These are phyloP conservation scores for Jacaranda mimosifolia DNA, from an alignment of 257 asterid genomes.

Conservation along the genomic window DNA sequence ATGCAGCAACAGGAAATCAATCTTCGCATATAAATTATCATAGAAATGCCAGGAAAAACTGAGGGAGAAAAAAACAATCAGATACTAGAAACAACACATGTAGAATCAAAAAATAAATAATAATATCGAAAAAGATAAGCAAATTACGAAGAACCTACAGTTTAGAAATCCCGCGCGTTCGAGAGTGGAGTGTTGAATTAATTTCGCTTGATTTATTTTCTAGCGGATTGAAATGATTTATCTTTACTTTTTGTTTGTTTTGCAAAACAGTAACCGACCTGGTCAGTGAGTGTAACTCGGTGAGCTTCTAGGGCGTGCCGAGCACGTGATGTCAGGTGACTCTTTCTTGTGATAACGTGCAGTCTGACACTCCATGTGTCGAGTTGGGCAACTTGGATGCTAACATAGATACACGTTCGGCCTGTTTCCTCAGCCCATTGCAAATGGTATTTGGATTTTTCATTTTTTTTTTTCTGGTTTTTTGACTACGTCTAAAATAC, in stretches of 20 bases:
- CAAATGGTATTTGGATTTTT: too few species aligned
- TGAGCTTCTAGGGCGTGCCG: slow-evolving; percentile 12
- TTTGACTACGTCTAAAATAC: too few species aligned
- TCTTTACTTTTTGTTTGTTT: background rate
- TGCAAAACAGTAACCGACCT: background rate
- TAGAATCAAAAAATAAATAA: background rate
- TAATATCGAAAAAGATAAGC: background rate
- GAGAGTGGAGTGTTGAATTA: slow-evolving; percentile 23
- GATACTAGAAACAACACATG: background rate
- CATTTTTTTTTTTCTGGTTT: too few species aligned
- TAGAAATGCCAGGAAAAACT: background rate
- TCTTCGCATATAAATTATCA: background rate
- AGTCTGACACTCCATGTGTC: background rate
- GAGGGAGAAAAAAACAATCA: too few species aligned
- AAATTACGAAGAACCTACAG: slow-evolving; percentile 18
- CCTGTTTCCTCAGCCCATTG: background rate
- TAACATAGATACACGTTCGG: background rate
- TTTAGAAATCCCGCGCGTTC: slow-evolving; percentile 21
- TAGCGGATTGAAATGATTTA: background rate
- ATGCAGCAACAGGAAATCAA: slow-evolving; percentile 30
- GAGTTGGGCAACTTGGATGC: background rate
- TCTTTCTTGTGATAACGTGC: slow-evolving; percentile 30
- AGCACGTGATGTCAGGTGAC: slow-evolving; percentile 45
- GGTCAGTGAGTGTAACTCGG: background rate
- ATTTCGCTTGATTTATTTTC: background rate